Evolutionary conservation across 495 filamentous ascomycete species (phyloP), one percentile per base, ranked within the genome.

Genomic region (Aspergillus nidulans): DNA sequence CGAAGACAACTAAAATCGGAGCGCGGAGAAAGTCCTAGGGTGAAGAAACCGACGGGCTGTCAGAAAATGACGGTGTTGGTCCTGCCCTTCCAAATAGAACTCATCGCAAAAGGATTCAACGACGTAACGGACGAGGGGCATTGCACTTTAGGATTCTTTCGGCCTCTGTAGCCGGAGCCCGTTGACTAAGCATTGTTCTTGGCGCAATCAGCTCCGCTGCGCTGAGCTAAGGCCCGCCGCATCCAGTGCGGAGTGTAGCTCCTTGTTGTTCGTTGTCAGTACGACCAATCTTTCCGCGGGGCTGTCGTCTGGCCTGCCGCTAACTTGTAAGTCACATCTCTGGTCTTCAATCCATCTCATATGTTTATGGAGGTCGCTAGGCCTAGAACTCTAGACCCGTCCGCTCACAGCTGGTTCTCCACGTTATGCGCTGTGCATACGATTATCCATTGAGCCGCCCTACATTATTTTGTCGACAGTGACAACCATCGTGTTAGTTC

Each of bases 101-200:
- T 6, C 28, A 26, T 26, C 34, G 36, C 21, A 38, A 23, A 28
- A 16, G 53, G 41, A 43, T 53, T 19, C 18, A 53, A 56, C 61
- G 54, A 63, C 57, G 61, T 64, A 65, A 68, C 55, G 52, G 58
- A 54, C 63, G 49, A 74, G 70, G 70, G 69, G 69, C 65, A 45
- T 20, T 63, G 65, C 67, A 61, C 44, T 41, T 56, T 34, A 55
- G 62, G 64, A 47, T 15, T 42, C 21, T 59, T 45, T 55, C 55
- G 61, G 36, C 32, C 38, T 21, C 70, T 66, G 64, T 64, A 69
- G 10, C 41, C 59, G 49, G 53, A 2, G 7, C 10, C 23, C 32
- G 1, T 1, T 26, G 20, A 8, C 59, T 45, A 46, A 1, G 3
- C 6, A 12, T 24, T 49, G 24, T 8, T 44, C 48, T 49, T 51